A percentile compares a stretch with the other conserved stretches of the same genome.
Conservation (phyloP, 1,284 basidiomycete species). For the Marasmius tenuissimus region DNA sequence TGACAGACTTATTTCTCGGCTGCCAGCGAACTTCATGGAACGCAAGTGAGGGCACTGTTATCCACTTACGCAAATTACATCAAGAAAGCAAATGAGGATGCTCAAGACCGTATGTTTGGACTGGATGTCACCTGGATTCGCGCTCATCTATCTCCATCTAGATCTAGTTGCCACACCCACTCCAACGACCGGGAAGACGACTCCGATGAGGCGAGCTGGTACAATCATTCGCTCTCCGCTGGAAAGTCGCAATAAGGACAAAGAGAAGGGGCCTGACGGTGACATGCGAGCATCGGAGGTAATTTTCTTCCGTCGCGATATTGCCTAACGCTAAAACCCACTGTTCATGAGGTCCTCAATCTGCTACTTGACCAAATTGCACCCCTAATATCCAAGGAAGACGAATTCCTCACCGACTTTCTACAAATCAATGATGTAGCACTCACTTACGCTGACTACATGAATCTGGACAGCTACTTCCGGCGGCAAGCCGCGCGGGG, state of each 20-base stretch:
- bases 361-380: slow-evolving; percentile 78
- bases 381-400: slow-evolving; percentile 78
- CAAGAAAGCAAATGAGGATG: slow-evolving; percentile 71
- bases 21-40: slow-evolving; percentile 76
- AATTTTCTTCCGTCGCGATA: slow-evolving; percentile 16
- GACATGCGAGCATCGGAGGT: slow-evolving; percentile 72
- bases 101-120: slow-evolving; percentile 55
- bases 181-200: slow-evolving; percentile 42
- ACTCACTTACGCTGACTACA: slow-evolving; percentile 94
- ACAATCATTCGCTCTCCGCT: slow-evolving; percentile 74
- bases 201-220: slow-evolving; percentile 72
- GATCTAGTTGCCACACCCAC: slow-evolving; percentile 50
- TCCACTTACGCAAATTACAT: slow-evolving; percentile 58
- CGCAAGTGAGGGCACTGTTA: slow-evolving; percentile 79
- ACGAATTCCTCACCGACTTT: slow-evolving; percentile 89
- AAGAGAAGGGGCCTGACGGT: slow-evolving; percentile 57
- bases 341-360: slow-evolving; percentile 62
- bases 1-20: slow-evolving; percentile 85
- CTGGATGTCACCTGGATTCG: not conserved
- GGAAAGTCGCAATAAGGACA: slow-evolving; percentile 59
- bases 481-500: slow-evolving; percentile 83
- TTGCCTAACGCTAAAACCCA: slow-evolving; percentile 2
- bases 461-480: slow-evolving; percentile 94
- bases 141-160: slow-evolving; percentile 21
- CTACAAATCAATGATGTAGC: slow-evolving; percentile 88